phyloP scores from a whole-genome alignment of 352 stramenopile species.

The Aphanomyces cochlioides region DNA sequence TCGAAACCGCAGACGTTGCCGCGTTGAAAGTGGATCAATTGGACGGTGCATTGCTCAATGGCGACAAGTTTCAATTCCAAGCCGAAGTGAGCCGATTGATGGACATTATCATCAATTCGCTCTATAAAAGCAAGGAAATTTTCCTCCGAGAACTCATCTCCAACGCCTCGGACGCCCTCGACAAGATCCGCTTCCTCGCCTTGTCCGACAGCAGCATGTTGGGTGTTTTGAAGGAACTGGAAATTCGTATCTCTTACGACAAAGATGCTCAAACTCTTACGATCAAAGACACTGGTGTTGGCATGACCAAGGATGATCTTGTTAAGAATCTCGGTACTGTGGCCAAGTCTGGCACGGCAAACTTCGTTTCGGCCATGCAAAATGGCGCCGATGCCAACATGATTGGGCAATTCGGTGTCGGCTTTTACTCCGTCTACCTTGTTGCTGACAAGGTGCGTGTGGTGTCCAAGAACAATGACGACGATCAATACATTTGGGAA shows the following conservation, averaged over 20 bases:
- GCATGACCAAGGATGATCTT: conserved; percentile 99
- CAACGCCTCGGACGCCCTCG: conserved; percentile 97
- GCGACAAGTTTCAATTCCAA: conserved; percentile 91
- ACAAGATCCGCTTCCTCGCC: conserved; percentile 98
- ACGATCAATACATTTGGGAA: conserved; percentile 98
- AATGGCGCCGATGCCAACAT: conserved; percentile 87
- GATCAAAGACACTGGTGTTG: conserved; percentile 97
- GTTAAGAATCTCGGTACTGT: conserved; percentile 96
- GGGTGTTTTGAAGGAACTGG: conserved; percentile 84
- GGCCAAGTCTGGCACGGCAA: conserved; percentile 97
- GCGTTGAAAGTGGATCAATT: conserved; percentile 42
- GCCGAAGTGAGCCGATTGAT: conserved; percentile 98
- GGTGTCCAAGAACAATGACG: conserved; percentile 96
- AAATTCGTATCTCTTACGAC: conserved; percentile 97
- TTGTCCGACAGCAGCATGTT: conserved; percentile 86
- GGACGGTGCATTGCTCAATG: conserved; percentile 38
- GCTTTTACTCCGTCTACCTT: conserved; percentile 99
- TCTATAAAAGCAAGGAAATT: conserved; percentile 97
- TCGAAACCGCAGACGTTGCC: conserved; percentile 23
- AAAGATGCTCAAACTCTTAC: conserved; percentile 94
- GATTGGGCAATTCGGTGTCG: conserved; percentile 99
- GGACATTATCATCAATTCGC: conserved; percentile 99
- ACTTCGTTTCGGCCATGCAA: conserved; percentile 97
- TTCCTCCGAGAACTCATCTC: conserved; percentile 99
- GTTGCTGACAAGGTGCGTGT: conserved; percentile 95